These are phyloP conservation scores for Coemansia sp. DNA, from an alignment of 192 early-diverging fungal species.

Conservation along the genomic window DNA sequence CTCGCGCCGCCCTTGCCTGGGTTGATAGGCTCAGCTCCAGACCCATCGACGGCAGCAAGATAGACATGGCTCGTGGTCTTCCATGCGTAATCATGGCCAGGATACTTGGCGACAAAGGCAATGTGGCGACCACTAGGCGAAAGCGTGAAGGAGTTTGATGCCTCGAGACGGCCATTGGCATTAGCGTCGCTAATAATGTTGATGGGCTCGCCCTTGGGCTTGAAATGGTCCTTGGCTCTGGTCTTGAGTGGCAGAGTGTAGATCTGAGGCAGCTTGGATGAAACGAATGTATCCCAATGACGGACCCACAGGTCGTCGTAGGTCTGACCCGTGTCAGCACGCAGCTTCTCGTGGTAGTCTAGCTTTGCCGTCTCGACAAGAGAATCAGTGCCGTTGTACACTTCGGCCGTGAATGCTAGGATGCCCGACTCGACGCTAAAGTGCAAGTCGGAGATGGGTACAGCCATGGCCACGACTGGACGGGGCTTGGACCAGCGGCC, in stretches of 20 bases:
- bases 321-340: slow-evolving; percentile 63
- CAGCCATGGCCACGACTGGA: slow-evolving; percentile 37
- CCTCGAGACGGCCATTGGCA: slow-evolving; percentile 60
- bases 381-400: slow-evolving; percentile 61
- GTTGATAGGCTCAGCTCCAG: slow-evolving; percentile 51
- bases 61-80: slow-evolving; percentile 75
- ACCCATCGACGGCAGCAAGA: slow-evolving; percentile 59
- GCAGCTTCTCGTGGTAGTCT: slow-evolving; percentile 51
- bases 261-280: slow-evolving; percentile 66
- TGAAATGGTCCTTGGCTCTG: slow-evolving; percentile 41
- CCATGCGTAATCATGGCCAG: slow-evolving; percentile 70
- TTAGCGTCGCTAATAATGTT: slow-evolving; percentile 45
- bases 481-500: slow-evolving; percentile 50
- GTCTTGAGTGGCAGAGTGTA: slow-evolving; percentile 57
- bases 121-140: slow-evolving; percentile 66
- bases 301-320: slow-evolving; percentile 79
- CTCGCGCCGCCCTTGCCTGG: slow-evolving; percentile 62
- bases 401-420: slow-evolving; percentile 70
- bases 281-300: slow-evolving; percentile 76
- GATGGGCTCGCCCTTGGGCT: slow-evolving; percentile 12
- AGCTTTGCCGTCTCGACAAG: slow-evolving; percentile 62
- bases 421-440: slow-evolving; percentile 56
- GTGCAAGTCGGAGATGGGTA: slow-evolving; percentile 64
- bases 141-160: slow-evolving; percentile 62
- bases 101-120: slow-evolving; percentile 74